Conservation (phyloP, 83 land plant genomes). For the Picea abies region DNA sequence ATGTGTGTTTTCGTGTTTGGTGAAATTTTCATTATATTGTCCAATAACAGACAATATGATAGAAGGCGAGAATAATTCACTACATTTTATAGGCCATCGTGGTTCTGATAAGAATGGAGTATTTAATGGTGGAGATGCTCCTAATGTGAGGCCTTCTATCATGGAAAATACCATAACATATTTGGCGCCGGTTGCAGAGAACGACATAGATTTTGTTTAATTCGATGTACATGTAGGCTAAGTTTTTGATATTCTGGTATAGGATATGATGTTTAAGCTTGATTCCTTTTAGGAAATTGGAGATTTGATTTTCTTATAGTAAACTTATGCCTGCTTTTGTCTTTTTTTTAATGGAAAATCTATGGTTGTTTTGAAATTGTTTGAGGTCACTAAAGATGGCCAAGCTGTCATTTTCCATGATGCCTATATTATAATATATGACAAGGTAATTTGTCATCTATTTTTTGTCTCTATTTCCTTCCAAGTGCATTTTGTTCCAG, state of each 20-base stretch:
- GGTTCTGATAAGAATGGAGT: conserved; percentile 40
- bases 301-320: no score
- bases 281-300: not conserved
- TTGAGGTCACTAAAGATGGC: conserved; percentile 87
- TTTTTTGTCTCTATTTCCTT: not conserved
- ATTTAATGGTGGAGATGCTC: conserved; percentile 16
- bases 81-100: conserved; percentile 30
- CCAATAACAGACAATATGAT: not conserved
- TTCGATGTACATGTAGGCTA: conserved; percentile 87
- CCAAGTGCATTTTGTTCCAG: not conserved
- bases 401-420: conserved; percentile 91
- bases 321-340: no score
- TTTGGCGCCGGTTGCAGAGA: conserved; percentile 64
- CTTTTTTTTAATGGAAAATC: no score
- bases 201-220: conserved; percentile 80
- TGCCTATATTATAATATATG: conserved; percentile 60
- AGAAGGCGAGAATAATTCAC: not conserved
- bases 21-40: not conserved
- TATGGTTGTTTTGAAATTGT: no score
- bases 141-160: conserved; percentile 34
- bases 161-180: conserved; percentile 91
- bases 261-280: not conserved
- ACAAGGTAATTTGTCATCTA: conserved; percentile 38
- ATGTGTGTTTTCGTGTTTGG: no score
- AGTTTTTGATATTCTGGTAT: not conserved